phyloP scores from a whole-genome alignment of 306 rosid species.

The Inga laurina region DNA sequence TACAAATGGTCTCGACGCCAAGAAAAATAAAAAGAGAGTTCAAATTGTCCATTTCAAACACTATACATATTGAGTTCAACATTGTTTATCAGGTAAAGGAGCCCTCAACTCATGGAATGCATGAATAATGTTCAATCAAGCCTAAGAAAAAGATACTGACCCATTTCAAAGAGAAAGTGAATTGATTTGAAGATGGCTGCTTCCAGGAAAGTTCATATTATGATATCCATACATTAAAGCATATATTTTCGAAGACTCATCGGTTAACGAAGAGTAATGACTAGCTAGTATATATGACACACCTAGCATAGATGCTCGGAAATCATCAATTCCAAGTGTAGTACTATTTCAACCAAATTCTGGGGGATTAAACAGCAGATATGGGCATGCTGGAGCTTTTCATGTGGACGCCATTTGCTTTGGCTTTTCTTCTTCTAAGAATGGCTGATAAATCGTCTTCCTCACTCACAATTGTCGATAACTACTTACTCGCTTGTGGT shows the following conservation, averaged over 20 bases:
- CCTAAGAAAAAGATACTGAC: not conserved
- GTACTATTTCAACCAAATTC: not conserved
- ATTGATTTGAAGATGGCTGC: not conserved
- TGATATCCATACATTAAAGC: not conserved
- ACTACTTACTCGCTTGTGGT: conserved; percentile 73
- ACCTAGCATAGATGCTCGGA: not conserved
- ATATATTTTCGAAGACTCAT: not conserved
- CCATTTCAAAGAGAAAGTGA: not conserved
- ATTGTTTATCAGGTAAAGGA: no score
- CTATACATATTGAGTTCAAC: no score
- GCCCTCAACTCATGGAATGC: no score
- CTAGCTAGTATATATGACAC: not conserved
- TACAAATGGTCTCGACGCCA: not conserved
- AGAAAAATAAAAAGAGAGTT: no score
- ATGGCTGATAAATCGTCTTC: conserved; percentile 26
- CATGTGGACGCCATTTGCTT: conserved; percentile 33
- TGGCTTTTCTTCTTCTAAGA: conserved; percentile 3
- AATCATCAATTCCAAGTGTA: not conserved
- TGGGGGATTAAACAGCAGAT: not conserved
- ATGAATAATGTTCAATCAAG: not conserved
- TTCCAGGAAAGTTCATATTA: not conserved
- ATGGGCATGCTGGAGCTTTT: conserved; percentile 29
- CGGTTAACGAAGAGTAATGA: not conserved
- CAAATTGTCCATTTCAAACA: no score
- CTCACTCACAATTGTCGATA: conserved; percentile 59